Base-by-base conservation (phyloP, 2,329 filamentous ascomycete genomes). In the Ilyonectria destructans region DNA sequence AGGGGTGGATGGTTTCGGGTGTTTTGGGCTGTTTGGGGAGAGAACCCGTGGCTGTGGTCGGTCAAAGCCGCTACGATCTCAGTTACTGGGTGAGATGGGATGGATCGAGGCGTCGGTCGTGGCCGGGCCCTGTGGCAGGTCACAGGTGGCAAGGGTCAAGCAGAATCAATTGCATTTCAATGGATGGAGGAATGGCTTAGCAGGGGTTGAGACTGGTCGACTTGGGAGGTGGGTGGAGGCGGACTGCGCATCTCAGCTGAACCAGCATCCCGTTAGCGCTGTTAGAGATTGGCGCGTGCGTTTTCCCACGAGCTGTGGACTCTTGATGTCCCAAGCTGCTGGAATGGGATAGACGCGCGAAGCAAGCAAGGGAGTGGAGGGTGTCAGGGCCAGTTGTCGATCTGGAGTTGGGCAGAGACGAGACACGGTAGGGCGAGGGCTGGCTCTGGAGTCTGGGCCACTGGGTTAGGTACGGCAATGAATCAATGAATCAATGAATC, bases 231-330 rank as follows among this genome's bases (percentile, higher is more conserved):
- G 51, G 35, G 70, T 64, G 58, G 71, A 40, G 58, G 37, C 26
- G 60, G 60, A 51, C 52, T 59, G 65, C 58, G 72, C 69, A 74
- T 74, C 70, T 76, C 74, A 76, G 74, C 74, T 76, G 74, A 74
- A 74, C 74, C 72, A 66, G 74, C 67, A 76, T 76, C 64, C 60
- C 62, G 35, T 72, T 75, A 75, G 69, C 65, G 69, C 69, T 37
- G 51, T 45, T 26, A 54, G 21, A 61, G 63, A 57, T 51, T 72
- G 67, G 67, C 40, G 56, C 52, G 57, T 66, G 54, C 58, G 46
- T 60, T 51, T 35, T 48, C 52, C 21, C 26, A 58, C 31, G 65
- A 51, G 63, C n/a, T 49, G 46, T 21, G 33, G 46, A 52, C 23
- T n/a, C 3, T n/a, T 4, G 15, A 9, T 60, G 37, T 64, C 62